phyloP scores from a whole-genome alignment of 2,329 filamentous ascomycete species.

The Epichloe hybrida region DNA sequence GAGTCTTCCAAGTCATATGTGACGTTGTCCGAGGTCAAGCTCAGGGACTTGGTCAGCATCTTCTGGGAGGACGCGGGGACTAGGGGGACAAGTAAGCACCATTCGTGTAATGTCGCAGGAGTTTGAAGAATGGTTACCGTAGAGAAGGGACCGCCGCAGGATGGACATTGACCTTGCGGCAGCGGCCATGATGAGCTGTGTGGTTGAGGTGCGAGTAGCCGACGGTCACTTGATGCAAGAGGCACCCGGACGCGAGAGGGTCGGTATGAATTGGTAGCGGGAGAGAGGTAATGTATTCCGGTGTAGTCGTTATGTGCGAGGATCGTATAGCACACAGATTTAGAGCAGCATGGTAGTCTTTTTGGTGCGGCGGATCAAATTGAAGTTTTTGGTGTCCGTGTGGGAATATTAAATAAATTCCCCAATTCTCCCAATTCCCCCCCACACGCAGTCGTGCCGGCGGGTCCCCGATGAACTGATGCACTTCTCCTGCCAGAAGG shows the following conservation, averaged over 20 bases:
- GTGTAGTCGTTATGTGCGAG: too few species aligned
- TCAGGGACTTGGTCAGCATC: conserved; percentile 79
- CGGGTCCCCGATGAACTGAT: too few species aligned
- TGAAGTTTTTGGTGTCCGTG: too few species aligned
- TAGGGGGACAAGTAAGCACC: conserved; percentile 21
- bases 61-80: conserved; percentile 79
- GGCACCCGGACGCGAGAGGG: background rate
- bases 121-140: conserved; percentile 44
- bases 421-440: too few species aligned
- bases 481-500: too few species aligned
- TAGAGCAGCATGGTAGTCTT: too few species aligned
- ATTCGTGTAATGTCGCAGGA: background rate
- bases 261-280: too few species aligned
- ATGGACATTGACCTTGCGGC: conserved; percentile 33
- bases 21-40: conserved; percentile 63
- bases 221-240: background rate
- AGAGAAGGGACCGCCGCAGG: conserved; percentile 73
- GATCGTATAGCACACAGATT: too few species aligned
- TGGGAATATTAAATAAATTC: too few species aligned
- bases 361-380: too few species aligned
- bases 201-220: background rate
- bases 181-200: conserved; percentile 8
- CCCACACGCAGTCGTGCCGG: too few species aligned
- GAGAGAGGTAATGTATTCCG: too few species aligned
- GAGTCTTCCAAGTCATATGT: conserved; percentile 94